Evolutionary conservation across 257 asterid species (phyloP).

Genomic region (Forsythia viridissima): DNA sequence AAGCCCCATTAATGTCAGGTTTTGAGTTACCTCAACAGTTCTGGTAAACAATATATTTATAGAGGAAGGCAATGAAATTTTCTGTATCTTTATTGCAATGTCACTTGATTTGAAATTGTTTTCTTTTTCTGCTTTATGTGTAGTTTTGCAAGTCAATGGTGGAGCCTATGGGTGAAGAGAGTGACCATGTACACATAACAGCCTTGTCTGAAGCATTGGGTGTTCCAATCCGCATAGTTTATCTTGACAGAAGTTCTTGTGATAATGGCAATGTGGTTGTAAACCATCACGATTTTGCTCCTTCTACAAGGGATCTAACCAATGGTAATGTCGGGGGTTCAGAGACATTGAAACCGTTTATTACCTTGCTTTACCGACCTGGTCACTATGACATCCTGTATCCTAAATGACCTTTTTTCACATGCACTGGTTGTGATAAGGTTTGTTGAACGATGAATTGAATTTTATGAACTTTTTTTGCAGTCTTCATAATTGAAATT

Average conservation of each 20-base stretch:
- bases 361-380: slow-evolving; percentile 86
- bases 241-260: slow-evolving; percentile 87
- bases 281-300: slow-evolving; percentile 90
- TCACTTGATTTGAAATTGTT: too few species aligned
- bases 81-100: too few species aligned
- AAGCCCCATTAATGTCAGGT: too few species aligned
- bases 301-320: slow-evolving; percentile 28
- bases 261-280: slow-evolving; percentile 74
- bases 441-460: neutral
- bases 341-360: slow-evolving; percentile 50
- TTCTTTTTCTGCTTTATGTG: slow-evolving; percentile 20
- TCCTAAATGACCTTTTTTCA: slow-evolving; percentile 42
- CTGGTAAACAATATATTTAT: too few species aligned
- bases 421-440: neutral
- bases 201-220: slow-evolving; percentile 94
- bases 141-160: slow-evolving; percentile 99
- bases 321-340: slow-evolving; percentile 23
- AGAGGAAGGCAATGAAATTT: too few species aligned
- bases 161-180: slow-evolving; percentile 99
- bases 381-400: slow-evolving; percentile 95
- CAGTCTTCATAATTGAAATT: neutral
- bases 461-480: neutral
- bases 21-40: too few species aligned
- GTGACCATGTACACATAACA: slow-evolving; percentile 94
- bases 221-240: slow-evolving; percentile 80